phyloP scores from a whole-genome alignment of 1,284 basidiomycete genomes.

The Naganishia albida region DNA sequence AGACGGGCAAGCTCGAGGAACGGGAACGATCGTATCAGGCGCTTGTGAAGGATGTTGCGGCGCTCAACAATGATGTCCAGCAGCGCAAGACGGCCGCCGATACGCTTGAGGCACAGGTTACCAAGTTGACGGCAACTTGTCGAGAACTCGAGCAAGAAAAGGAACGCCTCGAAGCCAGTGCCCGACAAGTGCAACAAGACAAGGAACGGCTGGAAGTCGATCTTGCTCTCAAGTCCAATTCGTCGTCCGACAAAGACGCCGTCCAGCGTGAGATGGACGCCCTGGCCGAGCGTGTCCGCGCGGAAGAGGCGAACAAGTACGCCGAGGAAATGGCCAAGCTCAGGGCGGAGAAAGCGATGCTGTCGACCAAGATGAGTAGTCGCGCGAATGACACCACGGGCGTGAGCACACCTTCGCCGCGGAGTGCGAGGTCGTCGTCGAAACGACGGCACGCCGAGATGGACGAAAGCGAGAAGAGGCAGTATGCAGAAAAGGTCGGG shows the following conservation, averaged over 20 bases:
- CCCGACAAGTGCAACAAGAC: background rate
- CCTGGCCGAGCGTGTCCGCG: conserved; percentile 3
- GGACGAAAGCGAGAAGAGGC: conserved; percentile 5
- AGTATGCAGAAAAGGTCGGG: conserved; percentile 7
- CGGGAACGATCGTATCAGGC: background rate
- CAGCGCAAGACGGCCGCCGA: background rate
- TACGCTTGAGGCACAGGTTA: background rate
- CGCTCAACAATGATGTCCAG: background rate
- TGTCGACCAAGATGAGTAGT: background rate
- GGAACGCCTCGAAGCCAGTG: background rate
- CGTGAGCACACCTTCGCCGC: background rate
- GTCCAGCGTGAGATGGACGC: conserved; percentile 1
- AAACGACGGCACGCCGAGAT: background rate
- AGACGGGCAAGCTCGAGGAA: background rate
- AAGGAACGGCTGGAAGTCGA: conserved; percentile 5
- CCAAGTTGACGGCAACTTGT: background rate
- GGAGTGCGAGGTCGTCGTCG: background rate
- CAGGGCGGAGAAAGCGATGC: background rate
- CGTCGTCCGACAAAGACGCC: background rate
- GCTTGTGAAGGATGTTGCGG: background rate
- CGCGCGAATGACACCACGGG: background rate
- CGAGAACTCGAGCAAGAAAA: conserved; percentile 6
- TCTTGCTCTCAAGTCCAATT: background rate
- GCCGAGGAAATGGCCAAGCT: background rate
- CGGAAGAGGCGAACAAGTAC: conserved; percentile 5